Conservation (phyloP, 306 rosid species). For the Quillaja saponaria region DNA sequence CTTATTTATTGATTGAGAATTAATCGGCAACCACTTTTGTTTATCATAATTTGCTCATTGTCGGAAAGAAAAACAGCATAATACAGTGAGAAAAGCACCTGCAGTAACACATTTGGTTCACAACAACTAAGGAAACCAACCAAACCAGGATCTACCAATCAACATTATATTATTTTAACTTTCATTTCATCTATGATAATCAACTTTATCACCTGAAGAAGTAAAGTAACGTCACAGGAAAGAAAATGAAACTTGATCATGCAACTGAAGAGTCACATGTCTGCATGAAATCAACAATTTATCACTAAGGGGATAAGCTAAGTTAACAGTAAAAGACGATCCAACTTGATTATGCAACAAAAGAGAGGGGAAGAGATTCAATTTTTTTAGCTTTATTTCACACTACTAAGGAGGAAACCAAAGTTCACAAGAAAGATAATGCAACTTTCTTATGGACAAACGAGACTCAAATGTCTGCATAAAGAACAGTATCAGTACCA, state of each 20-base stretch:
- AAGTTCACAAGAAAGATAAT: constrained; percentile 6
- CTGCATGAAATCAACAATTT: background rate
- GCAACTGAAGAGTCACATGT: too few relatives aligned
- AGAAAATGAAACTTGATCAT: too few relatives aligned
- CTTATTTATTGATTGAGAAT: too few relatives aligned
- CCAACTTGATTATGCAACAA: background rate
- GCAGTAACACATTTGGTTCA: background rate
- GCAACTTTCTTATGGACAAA: constrained; percentile 16
- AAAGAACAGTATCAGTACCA: constrained; percentile 4
- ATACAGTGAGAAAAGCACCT: constrained; percentile 1
- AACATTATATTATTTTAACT: constrained; percentile 9
- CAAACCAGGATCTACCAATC: constrained; percentile 14
- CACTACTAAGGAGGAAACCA: constrained; percentile 10
- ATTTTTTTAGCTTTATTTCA: background rate
- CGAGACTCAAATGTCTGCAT: background rate
- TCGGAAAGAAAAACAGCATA: background rate
- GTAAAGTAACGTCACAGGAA: too few relatives aligned
- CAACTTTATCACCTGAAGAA: too few relatives aligned
- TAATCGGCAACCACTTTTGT: too few relatives aligned
- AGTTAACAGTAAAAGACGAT: background rate
- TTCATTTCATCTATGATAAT: background rate
- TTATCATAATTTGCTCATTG: background rate
- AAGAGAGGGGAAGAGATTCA: too few relatives aligned
- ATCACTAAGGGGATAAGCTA: background rate
- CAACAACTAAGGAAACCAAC: constrained; percentile 5